These are phyloP conservation scores for Camellia granthamiana DNA, from an alignment of 148 eudicot genomes.

Conservation along the genomic window DNA sequence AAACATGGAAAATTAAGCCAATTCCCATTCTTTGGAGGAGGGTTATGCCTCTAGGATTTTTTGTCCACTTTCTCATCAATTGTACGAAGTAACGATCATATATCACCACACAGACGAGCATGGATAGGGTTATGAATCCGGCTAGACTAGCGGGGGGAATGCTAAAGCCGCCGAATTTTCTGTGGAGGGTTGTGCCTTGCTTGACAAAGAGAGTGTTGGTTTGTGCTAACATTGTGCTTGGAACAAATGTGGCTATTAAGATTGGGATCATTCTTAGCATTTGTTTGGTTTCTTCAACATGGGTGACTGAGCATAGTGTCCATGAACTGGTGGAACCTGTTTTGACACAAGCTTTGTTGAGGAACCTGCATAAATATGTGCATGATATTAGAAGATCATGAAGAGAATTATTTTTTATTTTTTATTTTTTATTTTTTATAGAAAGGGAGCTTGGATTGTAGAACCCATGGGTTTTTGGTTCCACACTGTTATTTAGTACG, in stretches of 20 bases:
- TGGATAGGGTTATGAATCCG: slow-evolving; percentile 57
- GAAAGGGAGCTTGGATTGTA: too few relatives aligned
- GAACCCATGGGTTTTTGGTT: too few relatives aligned
- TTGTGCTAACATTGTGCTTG: slow-evolving; percentile 73
- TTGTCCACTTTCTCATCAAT: slow-evolving; percentile 36
- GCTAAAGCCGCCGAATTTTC: slow-evolving; percentile 43
- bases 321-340: slow-evolving; percentile 46
- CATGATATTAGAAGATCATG: not conserved
- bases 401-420: too few relatives aligned
- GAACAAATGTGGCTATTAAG: slow-evolving; percentile 48
- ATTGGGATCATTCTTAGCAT: slow-evolving; percentile 72
- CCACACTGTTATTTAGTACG: too few relatives aligned
- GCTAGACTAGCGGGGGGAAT: slow-evolving; percentile 72
- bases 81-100: slow-evolving; percentile 60
- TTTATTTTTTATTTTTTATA: too few relatives aligned
- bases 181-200: slow-evolving; percentile 67
- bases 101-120: slow-evolving; percentile 58
- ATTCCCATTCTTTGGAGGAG: slow-evolving; percentile 78
- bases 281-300: slow-evolving; percentile 81
- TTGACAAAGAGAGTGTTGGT: slow-evolving; percentile 66
- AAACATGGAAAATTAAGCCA: slow-evolving; percentile 48
- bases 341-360: slow-evolving; percentile 67
- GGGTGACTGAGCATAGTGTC: slow-evolving; percentile 63
- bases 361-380: slow-evolving; percentile 32
- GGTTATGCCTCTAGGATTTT: slow-evolving; percentile 73